A percentile compares a stretch with the other conserved stretches of the same genome.
phyloP scores from a whole-genome alignment of 768 basidiomycete species.

The Rhodotorula taiwanensis region DNA sequence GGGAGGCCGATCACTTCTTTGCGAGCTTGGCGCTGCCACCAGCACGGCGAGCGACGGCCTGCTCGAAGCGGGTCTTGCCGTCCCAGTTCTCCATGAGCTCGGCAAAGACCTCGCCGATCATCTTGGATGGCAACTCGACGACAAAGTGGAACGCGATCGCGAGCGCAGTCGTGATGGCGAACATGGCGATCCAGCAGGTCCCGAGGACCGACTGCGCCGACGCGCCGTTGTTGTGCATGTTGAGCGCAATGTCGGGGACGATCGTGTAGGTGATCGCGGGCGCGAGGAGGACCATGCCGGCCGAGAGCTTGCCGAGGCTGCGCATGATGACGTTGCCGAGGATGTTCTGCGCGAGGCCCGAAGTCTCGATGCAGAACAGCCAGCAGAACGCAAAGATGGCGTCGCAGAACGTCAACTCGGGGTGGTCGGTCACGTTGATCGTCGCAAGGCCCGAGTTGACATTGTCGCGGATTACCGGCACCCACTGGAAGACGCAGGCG shows the following conservation, averaged over 20 bases:
- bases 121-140: constrained; percentile 42
- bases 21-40: not conserved
- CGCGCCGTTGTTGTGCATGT: constrained; percentile 35
- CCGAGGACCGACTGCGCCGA: constrained; percentile 37
- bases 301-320: constrained; percentile 40
- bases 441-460: constrained; percentile 38
- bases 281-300: constrained; percentile 41
- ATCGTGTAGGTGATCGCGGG: constrained; percentile 41
- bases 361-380: constrained; percentile 41
- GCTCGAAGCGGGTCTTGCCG: constrained; percentile 17
- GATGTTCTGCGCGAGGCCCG: constrained; percentile 37
- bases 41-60: constrained; percentile 3
- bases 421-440: constrained; percentile 41
- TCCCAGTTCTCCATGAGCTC: constrained; percentile 39
- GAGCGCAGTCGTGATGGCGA: constrained; percentile 37
- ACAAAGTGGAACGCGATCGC: constrained; percentile 42
- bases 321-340: constrained; percentile 43
- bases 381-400: constrained; percentile 40
- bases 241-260: constrained; percentile 40
- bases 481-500: constrained; percentile 40
- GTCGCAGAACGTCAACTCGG: constrained; percentile 41
- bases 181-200: constrained; percentile 39
- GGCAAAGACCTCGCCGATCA: constrained; percentile 40
- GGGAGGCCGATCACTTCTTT: constrained; percentile 7
- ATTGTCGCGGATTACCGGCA: constrained; percentile 41